Conservation (phyloP, 2,329 filamentous ascomycete genomes). For the Cytospora paraplurivora region DNA sequence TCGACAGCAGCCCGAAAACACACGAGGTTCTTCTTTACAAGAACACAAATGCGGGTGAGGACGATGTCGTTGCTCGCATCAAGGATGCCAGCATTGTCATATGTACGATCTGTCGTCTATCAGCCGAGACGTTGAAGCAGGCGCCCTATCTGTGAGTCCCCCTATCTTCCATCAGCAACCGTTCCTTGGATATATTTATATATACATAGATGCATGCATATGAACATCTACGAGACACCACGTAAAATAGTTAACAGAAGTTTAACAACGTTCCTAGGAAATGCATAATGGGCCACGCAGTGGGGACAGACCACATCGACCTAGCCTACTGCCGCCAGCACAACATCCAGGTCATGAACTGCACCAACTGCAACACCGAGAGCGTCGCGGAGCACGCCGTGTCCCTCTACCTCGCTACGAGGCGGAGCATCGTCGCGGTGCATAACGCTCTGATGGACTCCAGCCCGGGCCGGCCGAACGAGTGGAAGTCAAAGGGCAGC, state of each 20-base stretch:
- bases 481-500: conserved; percentile 27
- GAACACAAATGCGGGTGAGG: conserved; percentile 14
- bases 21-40: conserved; percentile 26
- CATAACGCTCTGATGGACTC: conserved; percentile 30
- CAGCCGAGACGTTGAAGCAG: conserved; percentile 27
- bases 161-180: not conserved
- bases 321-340: conserved; percentile 30
- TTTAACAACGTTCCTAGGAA: conserved; percentile 23
- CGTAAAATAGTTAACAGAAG: no score
- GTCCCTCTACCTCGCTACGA: conserved; percentile 32
- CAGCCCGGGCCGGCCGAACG: conserved; percentile 20
- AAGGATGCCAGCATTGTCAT: conserved; percentile 35
- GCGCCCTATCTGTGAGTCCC: conserved; percentile 32
- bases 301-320: conserved; percentile 34
- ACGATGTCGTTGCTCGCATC: conserved; percentile 30
- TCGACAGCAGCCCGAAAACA: conserved; percentile 13
- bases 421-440: conserved; percentile 31
- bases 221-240: no score
- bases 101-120: conserved; percentile 32
- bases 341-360: conserved; percentile 33
- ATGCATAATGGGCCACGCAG: conserved; percentile 33
- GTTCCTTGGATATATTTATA: no score
- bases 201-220: not conserved
- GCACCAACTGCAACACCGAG: conserved; percentile 30
- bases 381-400: conserved; percentile 34